Percentiles rank a stretch among this genome's conserved stretches.
phyloP scores from a whole-genome alignment of 2,329 filamentous ascomycete species.

The Massarina eburnea region DNA sequence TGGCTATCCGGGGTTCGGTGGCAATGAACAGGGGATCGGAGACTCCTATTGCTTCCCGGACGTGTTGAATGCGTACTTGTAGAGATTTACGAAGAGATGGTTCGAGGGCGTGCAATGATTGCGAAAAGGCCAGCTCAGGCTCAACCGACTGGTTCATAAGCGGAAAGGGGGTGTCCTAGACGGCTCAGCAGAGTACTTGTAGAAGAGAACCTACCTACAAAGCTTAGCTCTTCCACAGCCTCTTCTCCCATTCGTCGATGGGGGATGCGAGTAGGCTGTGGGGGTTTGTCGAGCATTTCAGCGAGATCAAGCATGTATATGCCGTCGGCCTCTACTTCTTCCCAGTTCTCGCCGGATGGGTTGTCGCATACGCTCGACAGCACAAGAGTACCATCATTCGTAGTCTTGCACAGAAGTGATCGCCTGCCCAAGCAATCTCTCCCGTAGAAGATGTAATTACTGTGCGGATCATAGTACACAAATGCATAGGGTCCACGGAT shows the following conservation, averaged over 20 bases:
- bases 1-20: constrained; percentile 60
- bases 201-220: constrained; percentile 37
- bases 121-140: not conserved
- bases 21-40: not conserved
- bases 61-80: constrained; percentile 53
- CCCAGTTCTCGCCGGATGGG: constrained; percentile 56
- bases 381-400: constrained; percentile 46
- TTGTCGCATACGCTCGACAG: constrained; percentile 42
- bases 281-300: not conserved
- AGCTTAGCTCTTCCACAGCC: constrained; percentile 12
- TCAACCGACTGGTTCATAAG: constrained; percentile 46
- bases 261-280: constrained; percentile 22
- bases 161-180: constrained; percentile 47
- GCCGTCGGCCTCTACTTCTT: constrained; percentile 82
- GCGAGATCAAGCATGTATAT: constrained; percentile 69
- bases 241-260: constrained; percentile 18
- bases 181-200: constrained; percentile 19
- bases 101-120: constrained; percentile 54
- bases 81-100: constrained; percentile 63
- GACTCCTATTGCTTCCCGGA: constrained; percentile 25
- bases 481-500: constrained; percentile 81
- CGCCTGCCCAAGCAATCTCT: constrained; percentile 85
- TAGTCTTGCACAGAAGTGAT: constrained; percentile 67
- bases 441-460: constrained; percentile 72
- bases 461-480: constrained; percentile 71